Conservation (phyloP, 805 yeast genomes). For the Zygosaccharomyces bailii region DNA sequence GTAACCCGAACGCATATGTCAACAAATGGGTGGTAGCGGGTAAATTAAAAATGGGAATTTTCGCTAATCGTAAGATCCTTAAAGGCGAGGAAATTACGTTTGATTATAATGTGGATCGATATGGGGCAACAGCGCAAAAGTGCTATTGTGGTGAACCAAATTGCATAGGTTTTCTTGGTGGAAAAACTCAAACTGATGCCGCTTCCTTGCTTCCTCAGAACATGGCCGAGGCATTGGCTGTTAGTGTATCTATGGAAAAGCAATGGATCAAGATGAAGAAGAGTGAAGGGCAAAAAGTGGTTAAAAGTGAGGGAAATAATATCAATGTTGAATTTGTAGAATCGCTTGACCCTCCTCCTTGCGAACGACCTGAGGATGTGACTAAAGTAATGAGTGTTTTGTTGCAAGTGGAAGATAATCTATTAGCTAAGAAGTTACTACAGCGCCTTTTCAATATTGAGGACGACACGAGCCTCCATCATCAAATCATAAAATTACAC, state of each 20-base stretch:
- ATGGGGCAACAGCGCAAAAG: constrained; percentile 91
- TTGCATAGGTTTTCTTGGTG: constrained; percentile 92
- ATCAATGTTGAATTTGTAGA: constrained; percentile 65
- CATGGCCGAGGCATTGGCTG: constrained; percentile 82
- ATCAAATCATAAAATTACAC: constrained; percentile 68
- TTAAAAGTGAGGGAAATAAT: constrained; percentile 45
- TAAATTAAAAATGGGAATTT: constrained; percentile 89
- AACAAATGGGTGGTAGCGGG: constrained; percentile 97
- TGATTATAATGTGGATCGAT: constrained; percentile 87
- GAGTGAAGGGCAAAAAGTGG: constrained; percentile 42
- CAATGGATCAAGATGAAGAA: constrained; percentile 65
- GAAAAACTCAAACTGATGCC: constrained; percentile 93
- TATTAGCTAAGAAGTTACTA: constrained; percentile 62
- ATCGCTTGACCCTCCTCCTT: constrained; percentile 50
- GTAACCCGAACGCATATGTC: constrained; percentile 90
- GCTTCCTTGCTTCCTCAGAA: constrained; percentile 79
- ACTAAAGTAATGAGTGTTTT: constrained; percentile 77
- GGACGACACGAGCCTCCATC: constrained; percentile 46
- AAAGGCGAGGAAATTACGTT: constrained; percentile 85
- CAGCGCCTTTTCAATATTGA: constrained; percentile 54
- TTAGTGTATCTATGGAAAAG: constrained; percentile 62
- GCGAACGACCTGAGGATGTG: constrained; percentile 53
- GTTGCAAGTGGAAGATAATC: constrained; percentile 67
- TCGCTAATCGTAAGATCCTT: constrained; percentile 68
- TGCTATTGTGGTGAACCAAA: constrained; percentile 92